Evolutionary conservation across 2,329 filamentous ascomycete genomes (phyloP).

Genomic region (Seiridium cupressi): DNA sequence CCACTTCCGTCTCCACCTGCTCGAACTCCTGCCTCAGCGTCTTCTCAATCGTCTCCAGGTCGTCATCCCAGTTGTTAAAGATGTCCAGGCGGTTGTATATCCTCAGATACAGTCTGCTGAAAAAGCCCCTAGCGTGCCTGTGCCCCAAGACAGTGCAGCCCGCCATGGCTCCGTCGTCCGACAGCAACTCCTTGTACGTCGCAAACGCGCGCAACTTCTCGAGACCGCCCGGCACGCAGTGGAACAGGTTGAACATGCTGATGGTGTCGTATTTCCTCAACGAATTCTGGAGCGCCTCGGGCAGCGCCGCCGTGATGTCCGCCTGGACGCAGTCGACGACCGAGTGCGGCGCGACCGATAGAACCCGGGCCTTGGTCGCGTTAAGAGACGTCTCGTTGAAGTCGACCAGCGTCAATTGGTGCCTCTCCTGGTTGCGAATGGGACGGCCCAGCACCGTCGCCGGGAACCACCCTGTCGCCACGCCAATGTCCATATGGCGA

Average conservation of each 20-base stretch:
- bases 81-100: conserved; percentile 33
- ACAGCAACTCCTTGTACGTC: conserved; percentile 29
- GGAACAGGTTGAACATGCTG: conserved; percentile 40
- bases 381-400: conserved; percentile 30
- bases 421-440: conserved; percentile 14
- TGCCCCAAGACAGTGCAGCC: conserved; percentile 36
- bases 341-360: conserved; percentile 15
- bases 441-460: conserved; percentile 21
- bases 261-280: conserved; percentile 37
- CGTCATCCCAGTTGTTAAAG: conserved; percentile 39
- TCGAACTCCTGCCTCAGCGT: conserved; percentile 34
- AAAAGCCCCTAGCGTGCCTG: conserved; percentile 22
- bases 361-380: conserved; percentile 24
- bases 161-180: conserved; percentile 32
- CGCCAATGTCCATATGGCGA: conserved; percentile 38
- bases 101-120: conserved; percentile 22
- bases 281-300: conserved; percentile 20
- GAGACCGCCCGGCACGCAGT: conserved; percentile 35
- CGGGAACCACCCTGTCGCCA: conserved; percentile 38
- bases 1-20: conserved; percentile 34
- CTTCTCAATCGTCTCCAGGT: conserved; percentile 26
- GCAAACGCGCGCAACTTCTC: conserved; percentile 29
- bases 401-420: conserved; percentile 34
- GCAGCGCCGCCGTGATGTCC: conserved; percentile 32
- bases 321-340: conserved; percentile 29